phyloP scores from a whole-genome alignment of 139 green algal genomes.

The Asterochloris sp. region DNA sequence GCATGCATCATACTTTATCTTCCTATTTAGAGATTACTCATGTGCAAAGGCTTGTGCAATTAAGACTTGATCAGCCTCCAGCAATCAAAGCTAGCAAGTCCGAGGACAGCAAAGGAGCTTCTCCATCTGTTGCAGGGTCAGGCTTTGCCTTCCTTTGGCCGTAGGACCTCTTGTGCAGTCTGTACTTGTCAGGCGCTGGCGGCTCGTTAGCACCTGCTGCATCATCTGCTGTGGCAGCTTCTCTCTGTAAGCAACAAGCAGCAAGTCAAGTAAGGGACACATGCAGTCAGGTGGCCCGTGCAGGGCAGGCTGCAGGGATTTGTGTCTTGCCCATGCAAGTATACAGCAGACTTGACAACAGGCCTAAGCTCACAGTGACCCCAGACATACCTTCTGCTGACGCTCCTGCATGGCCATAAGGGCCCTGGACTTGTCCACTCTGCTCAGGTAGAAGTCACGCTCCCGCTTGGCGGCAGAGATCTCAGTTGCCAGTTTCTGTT shows the following conservation, averaged over 20 bases:
- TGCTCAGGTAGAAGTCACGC: conserved; percentile 90
- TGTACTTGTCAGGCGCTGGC: not conserved
- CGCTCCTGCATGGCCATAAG: conserved; percentile 47
- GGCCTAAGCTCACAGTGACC: not conserved
- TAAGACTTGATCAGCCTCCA: too few species aligned
- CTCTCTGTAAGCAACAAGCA: too few species aligned
- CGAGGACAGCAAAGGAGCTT: conserved; percentile 30
- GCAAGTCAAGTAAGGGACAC: too few species aligned
- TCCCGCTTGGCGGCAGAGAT: conserved; percentile 84
- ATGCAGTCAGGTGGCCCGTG: not conserved
- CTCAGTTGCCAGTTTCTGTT: conserved; percentile 87
- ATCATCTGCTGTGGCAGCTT: not conserved
- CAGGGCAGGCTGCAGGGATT: not conserved
- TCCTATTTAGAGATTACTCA: too few species aligned
- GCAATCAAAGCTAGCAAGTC: conserved; percentile 57
- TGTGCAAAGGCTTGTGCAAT: too few species aligned
- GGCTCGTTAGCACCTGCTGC: not conserved
- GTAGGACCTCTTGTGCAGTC: conserved; percentile 39
- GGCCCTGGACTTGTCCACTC: conserved; percentile 54
- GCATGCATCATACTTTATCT: too few species aligned
- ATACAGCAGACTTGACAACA: not conserved
- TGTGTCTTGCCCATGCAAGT: not conserved
- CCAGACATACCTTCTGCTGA: conserved; percentile 36
- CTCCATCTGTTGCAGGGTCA: conserved; percentile 44
- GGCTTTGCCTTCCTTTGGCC: conserved; percentile 53